Evolutionary conservation across 1,284 basidiomycete genomes (phyloP).

Genomic region (Xerocomus nothofagi): DNA sequence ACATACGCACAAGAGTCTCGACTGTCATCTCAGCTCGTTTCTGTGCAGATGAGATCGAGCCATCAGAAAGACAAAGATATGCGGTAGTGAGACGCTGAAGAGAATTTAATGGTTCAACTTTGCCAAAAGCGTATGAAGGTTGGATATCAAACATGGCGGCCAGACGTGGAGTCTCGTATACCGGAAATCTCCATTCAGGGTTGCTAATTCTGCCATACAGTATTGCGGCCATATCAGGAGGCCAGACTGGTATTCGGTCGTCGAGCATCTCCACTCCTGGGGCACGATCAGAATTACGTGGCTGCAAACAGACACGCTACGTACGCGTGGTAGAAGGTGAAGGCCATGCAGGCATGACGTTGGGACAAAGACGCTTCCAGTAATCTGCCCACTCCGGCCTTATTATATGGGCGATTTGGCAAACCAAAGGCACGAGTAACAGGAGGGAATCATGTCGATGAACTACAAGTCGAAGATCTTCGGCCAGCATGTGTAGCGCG

Average conservation of each 20-base stretch:
- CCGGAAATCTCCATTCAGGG: slow-evolving; percentile 63
- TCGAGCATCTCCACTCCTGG: slow-evolving; percentile 51
- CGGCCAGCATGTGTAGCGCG: slow-evolving; percentile 75
- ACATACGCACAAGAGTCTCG: slow-evolving; percentile 54
- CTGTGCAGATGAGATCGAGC: slow-evolving; percentile 46
- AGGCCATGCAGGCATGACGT: slow-evolving; percentile 57
- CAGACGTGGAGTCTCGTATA: slow-evolving; percentile 51
- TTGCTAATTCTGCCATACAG: slow-evolving; percentile 64
- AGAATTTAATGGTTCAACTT: slow-evolving; percentile 51
- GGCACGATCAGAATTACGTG: slow-evolving; percentile 9
- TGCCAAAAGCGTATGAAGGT: slow-evolving; percentile 63
- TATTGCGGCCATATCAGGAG: slow-evolving; percentile 62
- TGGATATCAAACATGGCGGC: slow-evolving; percentile 49
- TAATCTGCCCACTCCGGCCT: slow-evolving; percentile 86
- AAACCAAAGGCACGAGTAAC: slow-evolving; percentile 64
- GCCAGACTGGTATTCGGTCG: slow-evolving; percentile 69
- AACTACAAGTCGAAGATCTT: slow-evolving; percentile 62
- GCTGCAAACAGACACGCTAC: slow-evolving; percentile 18
- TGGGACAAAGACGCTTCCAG: slow-evolving; percentile 77
- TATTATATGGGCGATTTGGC: slow-evolving; percentile 63
- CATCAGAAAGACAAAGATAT: slow-evolving; percentile 59
- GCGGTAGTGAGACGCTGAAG: slow-evolving; percentile 51
- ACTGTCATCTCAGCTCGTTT: slow-evolving; percentile 69
- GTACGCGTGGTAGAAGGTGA: slow-evolving; percentile 45
- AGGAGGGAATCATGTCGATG: slow-evolving; percentile 55